These are phyloP conservation scores for Panellus pusillus DNA, from an alignment of 768 basidiomycete genomes.

Conservation along the genomic window DNA sequence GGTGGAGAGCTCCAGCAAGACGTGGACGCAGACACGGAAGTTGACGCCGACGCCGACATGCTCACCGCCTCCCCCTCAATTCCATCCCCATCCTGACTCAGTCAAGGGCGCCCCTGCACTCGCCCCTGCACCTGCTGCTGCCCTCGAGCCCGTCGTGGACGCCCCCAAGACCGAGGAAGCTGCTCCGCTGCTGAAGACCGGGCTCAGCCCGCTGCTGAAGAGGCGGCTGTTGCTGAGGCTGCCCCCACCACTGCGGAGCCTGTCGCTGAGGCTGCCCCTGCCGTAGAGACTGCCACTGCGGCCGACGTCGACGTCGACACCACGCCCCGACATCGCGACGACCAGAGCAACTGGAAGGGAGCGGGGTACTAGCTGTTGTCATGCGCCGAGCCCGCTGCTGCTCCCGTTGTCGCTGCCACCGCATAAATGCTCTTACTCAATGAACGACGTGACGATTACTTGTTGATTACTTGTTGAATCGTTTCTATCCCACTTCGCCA, in stretches of 20 bases:
- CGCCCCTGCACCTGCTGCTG: slow-evolving; percentile 40
- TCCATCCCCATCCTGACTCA: no score
- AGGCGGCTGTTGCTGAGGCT: slow-evolving; percentile 27
- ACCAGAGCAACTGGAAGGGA: no score
- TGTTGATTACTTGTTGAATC: slow-evolving; percentile 34
- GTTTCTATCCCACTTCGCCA: slow-evolving; percentile 36
- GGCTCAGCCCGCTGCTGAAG: slow-evolving; percentile 18
- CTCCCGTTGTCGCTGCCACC: slow-evolving; percentile 74
- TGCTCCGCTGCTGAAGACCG: slow-evolving; percentile 35
- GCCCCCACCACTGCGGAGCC: slow-evolving; percentile 39
- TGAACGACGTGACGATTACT: slow-evolving; percentile 47
- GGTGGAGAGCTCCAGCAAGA: no score
- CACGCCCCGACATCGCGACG: no score
- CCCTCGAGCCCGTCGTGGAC: slow-evolving; percentile 37
- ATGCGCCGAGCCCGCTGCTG: slow-evolving; percentile 48
- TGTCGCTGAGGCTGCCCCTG: slow-evolving; percentile 54
- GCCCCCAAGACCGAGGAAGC: slow-evolving; percentile 43
- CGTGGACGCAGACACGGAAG: no score
- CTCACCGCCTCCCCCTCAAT: no score
- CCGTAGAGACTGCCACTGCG: slow-evolving; percentile 26
- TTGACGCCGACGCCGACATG: no score
- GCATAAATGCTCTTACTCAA: slow-evolving; percentile 56
- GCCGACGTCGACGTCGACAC: no score
- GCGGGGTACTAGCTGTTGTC: no score
- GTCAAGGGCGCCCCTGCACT: slow-evolving; percentile 58